Percentiles rank a stretch among this genome's conserved stretches.
Evolutionary conservation across 495 filamentous ascomycete genomes (phyloP).

Genomic region (Collariella sp.): DNA sequence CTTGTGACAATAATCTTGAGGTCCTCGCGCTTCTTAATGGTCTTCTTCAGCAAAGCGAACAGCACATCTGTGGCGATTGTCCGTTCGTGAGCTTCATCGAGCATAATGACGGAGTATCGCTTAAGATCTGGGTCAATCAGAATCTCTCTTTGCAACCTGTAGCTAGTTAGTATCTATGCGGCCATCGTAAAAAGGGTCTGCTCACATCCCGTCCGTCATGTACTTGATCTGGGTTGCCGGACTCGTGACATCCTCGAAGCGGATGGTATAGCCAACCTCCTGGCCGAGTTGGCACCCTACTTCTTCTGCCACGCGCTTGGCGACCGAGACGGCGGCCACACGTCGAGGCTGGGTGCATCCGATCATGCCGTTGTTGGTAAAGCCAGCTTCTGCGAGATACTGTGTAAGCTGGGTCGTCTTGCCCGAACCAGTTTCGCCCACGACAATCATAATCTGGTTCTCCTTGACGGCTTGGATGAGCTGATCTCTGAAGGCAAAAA

Average conservation of each 20-base stretch:
- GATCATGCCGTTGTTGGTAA: constrained; percentile 82
- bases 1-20: constrained; percentile 93
- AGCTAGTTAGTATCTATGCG: neutral
- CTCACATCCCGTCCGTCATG: constrained; percentile 92
- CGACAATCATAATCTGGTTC: constrained; percentile 90
- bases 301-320: constrained; percentile 93
- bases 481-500: constrained; percentile 81
- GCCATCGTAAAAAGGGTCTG: neutral
- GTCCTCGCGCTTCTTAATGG: constrained; percentile 74
- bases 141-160: constrained; percentile 74
- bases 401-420: constrained; percentile 97
- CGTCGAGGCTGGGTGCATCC: constrained; percentile 96
- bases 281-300: constrained; percentile 84
- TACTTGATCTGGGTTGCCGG: constrained; percentile 94
- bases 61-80: constrained; percentile 95
- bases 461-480: constrained; percentile 79
- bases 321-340: constrained; percentile 95
- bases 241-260: constrained; percentile 91
- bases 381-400: constrained; percentile 88
- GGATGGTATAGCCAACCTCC: constrained; percentile 95
- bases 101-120: constrained; percentile 92
- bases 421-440: constrained; percentile 94
- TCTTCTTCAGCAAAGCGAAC: constrained; percentile 91
- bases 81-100: constrained; percentile 96
- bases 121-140: constrained; percentile 79